Percentiles rank a stretch among this genome's conserved stretches.
Conservation (phyloP, 768 basidiomycete genomes). For the Tricholoma bakamatsutake region DNA sequence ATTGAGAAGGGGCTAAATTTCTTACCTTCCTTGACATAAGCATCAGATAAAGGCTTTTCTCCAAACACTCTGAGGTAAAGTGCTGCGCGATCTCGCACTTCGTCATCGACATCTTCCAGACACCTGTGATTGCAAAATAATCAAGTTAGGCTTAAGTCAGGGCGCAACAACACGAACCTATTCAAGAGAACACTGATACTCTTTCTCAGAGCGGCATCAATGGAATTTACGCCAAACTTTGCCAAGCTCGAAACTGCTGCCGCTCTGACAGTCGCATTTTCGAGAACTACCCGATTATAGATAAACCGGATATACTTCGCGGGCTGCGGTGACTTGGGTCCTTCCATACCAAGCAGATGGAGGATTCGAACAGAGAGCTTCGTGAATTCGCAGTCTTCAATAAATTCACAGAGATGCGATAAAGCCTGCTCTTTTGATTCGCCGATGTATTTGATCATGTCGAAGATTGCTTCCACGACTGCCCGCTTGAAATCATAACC, state of each 20-base stretch:
- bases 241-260: conserved; percentile 93
- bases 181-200: conserved; percentile 85
- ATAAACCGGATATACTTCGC: conserved; percentile 99
- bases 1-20: conserved; percentile 1
- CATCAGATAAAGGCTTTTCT: conserved; percentile 73
- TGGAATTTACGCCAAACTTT: conserved; percentile 91
- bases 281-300: conserved; percentile 97
- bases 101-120: conserved; percentile 97
- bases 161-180: conserved; percentile 41
- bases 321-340: conserved; percentile 93
- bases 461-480: conserved; percentile 98
- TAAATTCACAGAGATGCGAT: conserved; percentile 98
- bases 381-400: conserved; percentile 99
- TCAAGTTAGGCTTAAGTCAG: conserved; percentile 4
- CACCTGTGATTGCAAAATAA: conserved; percentile 46
- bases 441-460: conserved; percentile 97
- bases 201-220: conserved; percentile 71
- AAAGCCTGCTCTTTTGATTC: conserved; percentile 97
- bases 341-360: conserved; percentile 92
- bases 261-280: conserved; percentile 96
- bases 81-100: conserved; percentile 96
- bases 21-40: conserved; percentile 88
- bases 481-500: conserved; percentile 99
- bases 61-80: conserved; percentile 85
- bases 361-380: conserved; percentile 97